Percentiles rank a stretch among this genome's conserved stretches.
These are phyloP conservation scores for Cronartium quercuum DNA, from an alignment of 1,284 basidiomycete species.

Conservation along the genomic window DNA sequence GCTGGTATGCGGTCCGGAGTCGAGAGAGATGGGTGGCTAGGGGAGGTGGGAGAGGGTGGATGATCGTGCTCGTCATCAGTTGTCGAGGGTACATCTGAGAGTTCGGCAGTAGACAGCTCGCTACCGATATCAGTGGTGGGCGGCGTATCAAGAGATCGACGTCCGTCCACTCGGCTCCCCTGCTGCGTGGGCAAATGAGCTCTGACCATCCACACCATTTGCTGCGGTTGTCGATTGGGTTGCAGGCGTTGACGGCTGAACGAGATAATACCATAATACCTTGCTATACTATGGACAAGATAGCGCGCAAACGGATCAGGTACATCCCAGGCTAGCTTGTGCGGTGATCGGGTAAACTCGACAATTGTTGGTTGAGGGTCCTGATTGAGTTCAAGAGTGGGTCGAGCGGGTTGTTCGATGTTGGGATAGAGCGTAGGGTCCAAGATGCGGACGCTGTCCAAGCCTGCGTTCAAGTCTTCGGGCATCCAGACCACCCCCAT, in stretches of 20 bases:
- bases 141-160: conserved; percentile 22
- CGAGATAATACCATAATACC: conserved; percentile 42
- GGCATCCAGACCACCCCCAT: conserved; percentile 4
- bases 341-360: conserved; percentile 39
- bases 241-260: conserved; percentile 23
- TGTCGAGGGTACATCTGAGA: neutral
- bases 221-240: neutral
- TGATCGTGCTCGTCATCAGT: conserved; percentile 10
- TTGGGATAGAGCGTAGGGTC: neutral
- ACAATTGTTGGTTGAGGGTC: conserved; percentile 22
- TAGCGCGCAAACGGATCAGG: conserved; percentile 39
- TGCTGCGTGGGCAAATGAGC: conserved; percentile 19
- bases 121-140: conserved; percentile 28
- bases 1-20: too few species aligned
- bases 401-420: neutral
- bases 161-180: conserved; percentile 2
- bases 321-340: conserved; percentile 41
- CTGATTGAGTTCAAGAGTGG: neutral
- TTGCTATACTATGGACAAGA: conserved; percentile 40
- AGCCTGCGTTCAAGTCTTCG: neutral
- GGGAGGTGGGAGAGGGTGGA: neutral
- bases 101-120: conserved; percentile 10
- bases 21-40: neutral
- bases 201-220: conserved; percentile 19
- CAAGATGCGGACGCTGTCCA: neutral